phyloP scores from a whole-genome alignment of 2,329 filamentous ascomycete genomes.

The Colletotrichum spaethianum region DNA sequence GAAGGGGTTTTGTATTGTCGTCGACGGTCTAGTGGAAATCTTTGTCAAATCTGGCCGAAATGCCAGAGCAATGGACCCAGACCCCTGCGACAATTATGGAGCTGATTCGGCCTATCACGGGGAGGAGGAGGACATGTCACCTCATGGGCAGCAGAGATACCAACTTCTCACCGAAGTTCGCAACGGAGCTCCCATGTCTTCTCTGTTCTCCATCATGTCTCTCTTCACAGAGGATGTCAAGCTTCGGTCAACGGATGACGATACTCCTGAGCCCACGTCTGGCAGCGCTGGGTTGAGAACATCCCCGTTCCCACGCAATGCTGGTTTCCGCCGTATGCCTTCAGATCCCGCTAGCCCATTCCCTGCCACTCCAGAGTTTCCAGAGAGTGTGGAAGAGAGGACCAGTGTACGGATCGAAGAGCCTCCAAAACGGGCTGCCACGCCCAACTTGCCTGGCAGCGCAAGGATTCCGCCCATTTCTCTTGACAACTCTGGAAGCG shows the following conservation, averaged over 20 bases:
- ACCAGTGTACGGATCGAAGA: slow-evolving; percentile 29
- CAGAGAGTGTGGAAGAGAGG: slow-evolving; percentile 23
- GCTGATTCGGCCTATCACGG: slow-evolving; percentile 65
- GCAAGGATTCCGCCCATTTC: slow-evolving; percentile 81
- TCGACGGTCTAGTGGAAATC: slow-evolving; percentile 96
- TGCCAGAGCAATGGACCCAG: slow-evolving; percentile 53
- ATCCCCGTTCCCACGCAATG: slow-evolving; percentile 34
- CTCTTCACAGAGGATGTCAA: slow-evolving; percentile 96
- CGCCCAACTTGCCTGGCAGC: slow-evolving; percentile 23
- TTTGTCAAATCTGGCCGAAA: slow-evolving; percentile 91
- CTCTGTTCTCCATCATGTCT: slow-evolving; percentile 95
- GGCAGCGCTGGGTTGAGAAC: slow-evolving; percentile 26
- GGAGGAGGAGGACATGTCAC: slow-evolving; percentile 76
- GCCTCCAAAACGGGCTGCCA: slow-evolving; percentile 25
- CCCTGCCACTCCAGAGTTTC: slow-evolving; percentile 27
- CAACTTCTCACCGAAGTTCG: slow-evolving; percentile 97
- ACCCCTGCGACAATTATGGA: slow-evolving; percentile 52
- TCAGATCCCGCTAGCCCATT: slow-evolving; percentile 41
- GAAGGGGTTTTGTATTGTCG: slow-evolving; percentile 97
- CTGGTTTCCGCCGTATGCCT: slow-evolving; percentile 35
- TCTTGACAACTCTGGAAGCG: slow-evolving; percentile 54
- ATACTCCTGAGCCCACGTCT: slow-evolving; percentile 47
- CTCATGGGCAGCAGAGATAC: slow-evolving; percentile 84
- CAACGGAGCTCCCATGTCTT: slow-evolving; percentile 98
- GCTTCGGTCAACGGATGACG: slow-evolving; percentile 79